A percentile compares a stretch with the other conserved stretches of the same genome.
Evolutionary conservation across 2,329 filamentous ascomycete genomes (phyloP).

Genomic region (Alternaria sp.): DNA sequence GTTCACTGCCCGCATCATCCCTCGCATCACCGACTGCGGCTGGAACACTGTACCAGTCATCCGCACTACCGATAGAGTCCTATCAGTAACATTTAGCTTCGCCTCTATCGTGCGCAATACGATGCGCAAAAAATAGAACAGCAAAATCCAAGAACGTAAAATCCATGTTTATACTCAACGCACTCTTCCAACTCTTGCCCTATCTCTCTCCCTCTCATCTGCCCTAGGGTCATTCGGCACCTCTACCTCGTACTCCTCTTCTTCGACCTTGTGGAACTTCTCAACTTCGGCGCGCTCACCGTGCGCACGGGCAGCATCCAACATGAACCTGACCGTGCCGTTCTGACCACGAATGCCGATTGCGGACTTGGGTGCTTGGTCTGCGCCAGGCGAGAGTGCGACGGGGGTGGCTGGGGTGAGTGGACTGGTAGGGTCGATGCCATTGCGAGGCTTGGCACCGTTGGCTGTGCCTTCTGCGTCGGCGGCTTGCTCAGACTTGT

Average conservation of each 20-base stretch:
- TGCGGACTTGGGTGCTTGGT: constrained; percentile 44
- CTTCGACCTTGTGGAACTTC: constrained; percentile 74
- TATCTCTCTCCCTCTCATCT: constrained; percentile 29
- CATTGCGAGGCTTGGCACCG: constrained; percentile 40
- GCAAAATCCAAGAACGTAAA: not conserved
- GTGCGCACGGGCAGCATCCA: constrained; percentile 77
- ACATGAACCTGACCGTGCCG: constrained; percentile 86
- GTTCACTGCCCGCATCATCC: not conserved
- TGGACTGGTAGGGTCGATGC: constrained; percentile 42
- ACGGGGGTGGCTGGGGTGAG: constrained; percentile 54
- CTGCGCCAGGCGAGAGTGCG: constrained; percentile 48
- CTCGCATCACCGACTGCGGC: not conserved
- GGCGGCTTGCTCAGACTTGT: constrained; percentile 41
- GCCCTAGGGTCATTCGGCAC: constrained; percentile 36
- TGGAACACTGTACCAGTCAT: not conserved
- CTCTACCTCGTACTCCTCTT: constrained; percentile 81
- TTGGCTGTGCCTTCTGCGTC: constrained; percentile 24
- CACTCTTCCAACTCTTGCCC: constrained; percentile 30
- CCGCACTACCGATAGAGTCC: not conserved
- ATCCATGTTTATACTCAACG: constrained; percentile 32
- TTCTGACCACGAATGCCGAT: constrained; percentile 58
- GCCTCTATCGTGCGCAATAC: not conserved
- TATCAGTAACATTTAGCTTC: constrained; percentile 1
- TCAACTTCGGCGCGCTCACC: constrained; percentile 72
- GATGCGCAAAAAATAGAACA: not conserved